These are phyloP conservation scores for Candida fluviatilis DNA, from an alignment of 805 yeast genomes.

Conservation along the genomic window DNA sequence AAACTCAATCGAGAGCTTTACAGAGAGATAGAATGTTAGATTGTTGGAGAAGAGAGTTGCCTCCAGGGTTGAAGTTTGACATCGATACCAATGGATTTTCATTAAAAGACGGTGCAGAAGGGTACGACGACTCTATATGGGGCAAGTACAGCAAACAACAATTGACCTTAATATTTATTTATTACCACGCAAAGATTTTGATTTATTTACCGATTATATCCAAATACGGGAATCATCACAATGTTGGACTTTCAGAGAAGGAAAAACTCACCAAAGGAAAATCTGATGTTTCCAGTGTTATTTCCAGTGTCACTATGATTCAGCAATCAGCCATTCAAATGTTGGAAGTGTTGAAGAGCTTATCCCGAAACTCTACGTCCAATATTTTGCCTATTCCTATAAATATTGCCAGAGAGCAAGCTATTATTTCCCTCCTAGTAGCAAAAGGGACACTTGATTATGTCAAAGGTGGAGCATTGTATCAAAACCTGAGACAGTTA, in stretches of 20 bases:
- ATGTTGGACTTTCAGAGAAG: conserved; percentile 38
- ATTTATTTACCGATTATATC: conserved; percentile 40
- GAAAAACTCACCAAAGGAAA: conserved; percentile 36
- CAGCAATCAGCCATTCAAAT: conserved; percentile 68
- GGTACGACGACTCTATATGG: conserved; percentile 16
- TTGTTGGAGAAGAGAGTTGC: conserved; percentile 72
- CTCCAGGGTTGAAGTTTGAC: conserved; percentile 57
- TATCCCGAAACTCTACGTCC: conserved; percentile 33
- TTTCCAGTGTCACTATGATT: conserved; percentile 59
- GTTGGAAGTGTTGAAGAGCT: conserved; percentile 45
- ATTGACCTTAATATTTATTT: conserved; percentile 46
- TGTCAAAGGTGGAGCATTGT: conserved; percentile 76
- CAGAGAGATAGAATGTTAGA: conserved; percentile 64
- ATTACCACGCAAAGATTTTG: conserved; percentile 40
- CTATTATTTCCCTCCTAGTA: conserved; percentile 58
- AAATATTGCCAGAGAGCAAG: conserved; percentile 57
- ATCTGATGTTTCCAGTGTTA: conserved; percentile 23
- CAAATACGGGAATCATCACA: conserved; percentile 37
- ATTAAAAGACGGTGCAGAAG: conserved; percentile 17
- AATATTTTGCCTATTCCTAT: conserved; percentile 59
- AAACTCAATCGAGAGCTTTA: conserved; percentile 24
- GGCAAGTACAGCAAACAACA: conserved; percentile 39
- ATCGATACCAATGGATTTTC: conserved; percentile 56
- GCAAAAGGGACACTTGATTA: conserved; percentile 79
- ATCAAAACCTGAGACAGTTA: conserved; percentile 61